A percentile compares a stretch with the other conserved stretches of the same genome.
Evolutionary conservation across 345 rosid species (phyloP).

Genomic region (Lepidium didymum): DNA sequence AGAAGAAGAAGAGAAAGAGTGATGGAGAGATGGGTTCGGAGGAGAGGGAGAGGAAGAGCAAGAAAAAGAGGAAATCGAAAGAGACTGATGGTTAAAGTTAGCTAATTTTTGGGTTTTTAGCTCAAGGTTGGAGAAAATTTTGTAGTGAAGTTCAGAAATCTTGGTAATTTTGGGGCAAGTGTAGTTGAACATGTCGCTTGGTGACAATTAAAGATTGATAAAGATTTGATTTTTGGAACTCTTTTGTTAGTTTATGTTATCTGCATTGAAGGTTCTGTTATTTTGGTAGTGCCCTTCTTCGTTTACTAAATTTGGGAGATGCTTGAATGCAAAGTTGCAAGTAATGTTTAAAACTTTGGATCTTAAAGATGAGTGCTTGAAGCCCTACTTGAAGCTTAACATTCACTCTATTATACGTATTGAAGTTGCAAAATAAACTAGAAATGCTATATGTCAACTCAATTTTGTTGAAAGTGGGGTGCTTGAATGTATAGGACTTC

Average conservation of each 20-base stretch:
- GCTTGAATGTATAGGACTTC: not conserved
- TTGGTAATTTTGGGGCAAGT: not conserved
- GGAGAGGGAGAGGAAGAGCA: slow-evolving; percentile 30
- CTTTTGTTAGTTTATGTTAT: slow-evolving; percentile 5
- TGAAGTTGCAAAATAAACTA: not conserved
- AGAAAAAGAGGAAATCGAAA: slow-evolving; percentile 37
- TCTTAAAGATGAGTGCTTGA: not conserved
- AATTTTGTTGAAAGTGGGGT: not conserved
- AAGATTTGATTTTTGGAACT: slow-evolving; percentile 16
- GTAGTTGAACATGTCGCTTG: not conserved
- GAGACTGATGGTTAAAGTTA: slow-evolving; percentile 17
- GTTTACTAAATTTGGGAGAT: not conserved
- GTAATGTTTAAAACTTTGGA: not conserved
- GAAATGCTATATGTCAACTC: not conserved
- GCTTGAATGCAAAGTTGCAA: not conserved
- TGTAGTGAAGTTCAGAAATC: not conserved
- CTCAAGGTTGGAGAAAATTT: slow-evolving; percentile 1
- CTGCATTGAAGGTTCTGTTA: slow-evolving; percentile 10
- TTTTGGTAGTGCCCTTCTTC: not conserved
- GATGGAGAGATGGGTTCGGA: slow-evolving; percentile 15
- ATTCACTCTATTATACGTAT: not conserved
- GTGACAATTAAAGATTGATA: not conserved
- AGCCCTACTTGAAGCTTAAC: not conserved
- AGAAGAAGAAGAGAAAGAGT: slow-evolving; percentile 28
- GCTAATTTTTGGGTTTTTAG: not conserved